Conservation (phyloP, 1,284 basidiomycete genomes). For the Schizopora paradoxa region DNA sequence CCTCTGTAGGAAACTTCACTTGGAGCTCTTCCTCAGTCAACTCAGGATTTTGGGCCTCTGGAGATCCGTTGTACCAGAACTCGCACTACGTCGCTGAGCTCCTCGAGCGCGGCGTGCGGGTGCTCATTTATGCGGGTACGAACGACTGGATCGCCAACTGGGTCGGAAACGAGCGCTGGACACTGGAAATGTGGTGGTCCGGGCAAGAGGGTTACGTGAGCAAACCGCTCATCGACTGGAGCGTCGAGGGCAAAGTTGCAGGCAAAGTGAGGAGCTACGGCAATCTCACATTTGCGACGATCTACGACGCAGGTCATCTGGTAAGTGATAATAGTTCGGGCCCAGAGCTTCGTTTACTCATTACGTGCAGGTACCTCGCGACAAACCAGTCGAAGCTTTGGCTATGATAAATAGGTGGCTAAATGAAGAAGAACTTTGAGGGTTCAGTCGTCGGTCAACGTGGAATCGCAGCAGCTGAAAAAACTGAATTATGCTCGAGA, state of each 20-base stretch:
- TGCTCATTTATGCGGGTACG: slow-evolving; percentile 70
- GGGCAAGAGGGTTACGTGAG: slow-evolving; percentile 45
- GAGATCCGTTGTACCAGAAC: slow-evolving; percentile 40
- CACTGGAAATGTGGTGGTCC: slow-evolving; percentile 54
- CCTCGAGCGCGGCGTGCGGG: slow-evolving; percentile 67
- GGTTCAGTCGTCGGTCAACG: too few relatives aligned
- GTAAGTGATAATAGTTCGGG: slow-evolving; percentile 30
- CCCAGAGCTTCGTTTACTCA: neutral
- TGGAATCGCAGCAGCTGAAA: too few relatives aligned
- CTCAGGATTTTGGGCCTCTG: slow-evolving; percentile 1
- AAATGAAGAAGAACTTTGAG: neutral
- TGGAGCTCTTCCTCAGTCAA: too few relatives aligned
- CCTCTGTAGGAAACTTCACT: neutral
- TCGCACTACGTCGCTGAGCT: slow-evolving; percentile 60
- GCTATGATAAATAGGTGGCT: slow-evolving; percentile 50
- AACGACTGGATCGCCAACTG: slow-evolving; percentile 77
- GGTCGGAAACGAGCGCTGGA: slow-evolving; percentile 68
- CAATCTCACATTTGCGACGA: slow-evolving; percentile 57
- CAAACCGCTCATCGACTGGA: slow-evolving; percentile 51
- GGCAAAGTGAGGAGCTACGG: slow-evolving; percentile 54
- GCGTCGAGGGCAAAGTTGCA: slow-evolving; percentile 40
- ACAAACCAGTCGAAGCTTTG: slow-evolving; percentile 52
- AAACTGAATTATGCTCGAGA: too few relatives aligned
- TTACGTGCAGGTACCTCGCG: slow-evolving; percentile 47
- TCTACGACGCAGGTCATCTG: slow-evolving; percentile 61